Evolutionary conservation across 345 rosid genomes (phyloP).

Genomic region (Firmiana major): DNA sequence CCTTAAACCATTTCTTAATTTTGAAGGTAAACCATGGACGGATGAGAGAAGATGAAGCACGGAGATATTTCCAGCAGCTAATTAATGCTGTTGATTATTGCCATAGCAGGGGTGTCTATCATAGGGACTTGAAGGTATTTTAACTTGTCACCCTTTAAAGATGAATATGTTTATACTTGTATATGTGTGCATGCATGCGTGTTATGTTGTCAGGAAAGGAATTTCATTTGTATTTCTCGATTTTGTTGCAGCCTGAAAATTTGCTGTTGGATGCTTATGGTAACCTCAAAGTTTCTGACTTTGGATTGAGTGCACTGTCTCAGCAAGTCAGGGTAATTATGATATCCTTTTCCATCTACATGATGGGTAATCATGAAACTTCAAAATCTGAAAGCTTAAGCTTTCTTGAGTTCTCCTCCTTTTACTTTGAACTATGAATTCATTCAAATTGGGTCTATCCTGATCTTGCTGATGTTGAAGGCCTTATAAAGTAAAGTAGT

Average conservation of each 20-base stretch:
- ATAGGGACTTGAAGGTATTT: conserved; percentile 88
- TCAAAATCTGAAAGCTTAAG: background rate
- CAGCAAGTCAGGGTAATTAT: conserved; percentile 88
- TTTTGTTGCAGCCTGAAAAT: conserved; percentile 76
- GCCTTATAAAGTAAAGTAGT: too few species aligned
- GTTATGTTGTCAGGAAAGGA: background rate
- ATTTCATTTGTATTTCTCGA: conserved; percentile 1
- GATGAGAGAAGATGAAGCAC: conserved; percentile 85
- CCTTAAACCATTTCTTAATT: conserved; percentile 4
- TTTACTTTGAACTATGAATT: background rate
- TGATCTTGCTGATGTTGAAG: background rate
- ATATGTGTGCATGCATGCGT: background rate
- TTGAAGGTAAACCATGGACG: conserved; percentile 81
- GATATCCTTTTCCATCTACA: background rate
- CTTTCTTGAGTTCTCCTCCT: background rate
- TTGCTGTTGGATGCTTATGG: conserved; percentile 78
- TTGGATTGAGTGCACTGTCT: conserved; percentile 95
- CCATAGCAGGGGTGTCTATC: conserved; percentile 97
- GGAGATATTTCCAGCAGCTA: conserved; percentile 95
- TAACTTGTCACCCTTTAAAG: background rate
- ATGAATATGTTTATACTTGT: background rate
- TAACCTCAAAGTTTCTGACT: conserved; percentile 93
- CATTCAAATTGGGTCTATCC: background rate
- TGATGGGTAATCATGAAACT: background rate
- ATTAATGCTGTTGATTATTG: conserved; percentile 92